phyloP scores from a whole-genome alignment of 768 basidiomycete genomes.

The Leccinum variicolor region DNA sequence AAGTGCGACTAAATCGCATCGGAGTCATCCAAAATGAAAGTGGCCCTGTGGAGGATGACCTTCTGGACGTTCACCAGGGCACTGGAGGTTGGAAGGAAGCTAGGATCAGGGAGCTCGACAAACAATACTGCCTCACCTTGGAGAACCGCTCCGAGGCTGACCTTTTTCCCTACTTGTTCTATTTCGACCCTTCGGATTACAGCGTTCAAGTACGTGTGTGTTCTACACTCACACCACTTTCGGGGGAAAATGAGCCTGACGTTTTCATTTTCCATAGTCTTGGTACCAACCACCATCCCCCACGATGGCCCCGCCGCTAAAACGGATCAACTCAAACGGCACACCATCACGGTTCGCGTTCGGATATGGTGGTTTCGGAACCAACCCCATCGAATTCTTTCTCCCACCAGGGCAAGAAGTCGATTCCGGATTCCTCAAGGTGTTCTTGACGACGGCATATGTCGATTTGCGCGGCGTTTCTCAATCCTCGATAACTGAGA shows the following conservation, averaged over 20 bases:
- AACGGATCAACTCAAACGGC: not conserved
- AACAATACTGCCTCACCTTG: conserved; percentile 15
- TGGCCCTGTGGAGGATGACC: conserved; percentile 9
- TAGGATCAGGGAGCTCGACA: conserved; percentile 8
- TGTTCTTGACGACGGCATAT: conserved; percentile 19
- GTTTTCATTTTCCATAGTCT: not conserved
- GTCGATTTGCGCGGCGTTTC: conserved; percentile 16
- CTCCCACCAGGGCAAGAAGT: not conserved
- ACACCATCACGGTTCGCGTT: conserved; percentile 15
- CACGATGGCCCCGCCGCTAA: conserved; percentile 9
- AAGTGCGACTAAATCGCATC: conserved; percentile 10
- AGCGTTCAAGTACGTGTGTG: conserved; percentile 10
- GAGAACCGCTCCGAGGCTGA: conserved; percentile 15
- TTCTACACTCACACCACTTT: not conserved
- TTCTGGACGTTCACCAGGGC: conserved; percentile 3
- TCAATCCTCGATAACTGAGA: conserved; percentile 5
- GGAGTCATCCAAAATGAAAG: not conserved
- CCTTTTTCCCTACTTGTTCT: conserved; percentile 24
- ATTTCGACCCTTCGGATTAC: conserved; percentile 23
- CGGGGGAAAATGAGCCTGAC: not conserved
- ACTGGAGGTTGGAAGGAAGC: conserved; percentile 9
- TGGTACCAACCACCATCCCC: conserved; percentile 15
- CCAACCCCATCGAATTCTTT: conserved; percentile 17
- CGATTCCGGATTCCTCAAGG: conserved; percentile 22
- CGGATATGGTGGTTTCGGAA: conserved; percentile 21